Conservation (phyloP, 768 basidiomycete species). For the Tylopilus sp. region DNA sequence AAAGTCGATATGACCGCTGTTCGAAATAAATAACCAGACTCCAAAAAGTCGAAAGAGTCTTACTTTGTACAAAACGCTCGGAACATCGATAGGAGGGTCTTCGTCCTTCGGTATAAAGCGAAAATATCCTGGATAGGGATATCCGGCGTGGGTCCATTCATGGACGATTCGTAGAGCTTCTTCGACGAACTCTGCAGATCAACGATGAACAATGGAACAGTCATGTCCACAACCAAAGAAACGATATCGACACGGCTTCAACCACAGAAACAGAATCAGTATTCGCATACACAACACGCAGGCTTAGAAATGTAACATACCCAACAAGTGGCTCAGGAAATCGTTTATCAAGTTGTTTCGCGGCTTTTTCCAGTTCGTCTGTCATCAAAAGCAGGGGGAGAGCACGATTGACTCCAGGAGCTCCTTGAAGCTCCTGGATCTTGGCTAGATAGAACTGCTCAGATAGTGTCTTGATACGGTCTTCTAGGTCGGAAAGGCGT, state of each 20-base stretch:
- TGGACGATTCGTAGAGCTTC: conserved; percentile 75
- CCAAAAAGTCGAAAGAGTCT: conserved; percentile 25
- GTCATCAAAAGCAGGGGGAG: conserved; percentile 80
- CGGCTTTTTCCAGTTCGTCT: conserved; percentile 83
- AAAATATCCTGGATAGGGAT: conserved; percentile 91
- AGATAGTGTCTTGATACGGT: conserved; percentile 57
- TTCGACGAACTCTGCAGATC: conserved; percentile 71
- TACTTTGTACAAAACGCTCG: conserved; percentile 78
- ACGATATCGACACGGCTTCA: conserved; percentile 71
- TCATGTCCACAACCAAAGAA: conserved; percentile 65
- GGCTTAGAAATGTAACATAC: conserved; percentile 38
- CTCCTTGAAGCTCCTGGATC: conserved; percentile 58
- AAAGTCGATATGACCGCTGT: conserved; percentile 58
- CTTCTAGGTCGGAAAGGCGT: conserved; percentile 65
- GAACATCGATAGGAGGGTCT: conserved; percentile 75
- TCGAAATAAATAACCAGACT: background rate
- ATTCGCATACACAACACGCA: background rate
- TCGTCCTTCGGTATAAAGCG: conserved; percentile 75
- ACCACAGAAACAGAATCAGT: background rate
- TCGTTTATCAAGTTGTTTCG: conserved; percentile 80
- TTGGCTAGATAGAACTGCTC: conserved; percentile 60
- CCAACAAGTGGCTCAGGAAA: conserved; percentile 82
- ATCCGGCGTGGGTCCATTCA: conserved; percentile 84
- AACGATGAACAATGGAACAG: conserved; percentile 59
- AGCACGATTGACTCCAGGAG: conserved; percentile 78